Percentiles rank a stretch among this genome's conserved stretches.
phyloP scores from a whole-genome alignment of 495 filamentous ascomycete species.

The Penicillium taxi region DNA sequence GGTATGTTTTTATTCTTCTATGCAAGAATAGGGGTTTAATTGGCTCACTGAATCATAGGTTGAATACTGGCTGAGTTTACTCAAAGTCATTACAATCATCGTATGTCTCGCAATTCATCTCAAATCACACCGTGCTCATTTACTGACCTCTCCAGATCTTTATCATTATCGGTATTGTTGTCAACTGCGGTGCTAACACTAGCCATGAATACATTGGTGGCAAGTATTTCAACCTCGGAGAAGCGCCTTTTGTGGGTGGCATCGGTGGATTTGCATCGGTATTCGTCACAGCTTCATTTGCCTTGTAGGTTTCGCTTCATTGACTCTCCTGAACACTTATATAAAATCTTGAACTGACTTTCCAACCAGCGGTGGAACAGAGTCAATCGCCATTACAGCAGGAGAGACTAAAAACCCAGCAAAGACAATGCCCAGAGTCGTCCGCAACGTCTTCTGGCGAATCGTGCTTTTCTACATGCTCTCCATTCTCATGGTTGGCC shows the following conservation, averaged over 20 bases:
- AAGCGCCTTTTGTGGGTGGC: slow-evolving; percentile 46
- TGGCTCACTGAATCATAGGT: slow-evolving; percentile 20
- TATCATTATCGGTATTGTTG: slow-evolving; percentile 44
- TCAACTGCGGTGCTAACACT: slow-evolving; percentile 44
- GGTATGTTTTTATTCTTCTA: slow-evolving; percentile 20
- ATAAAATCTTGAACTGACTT: slow-evolving; percentile 5
- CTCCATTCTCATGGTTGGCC: slow-evolving; percentile 41
- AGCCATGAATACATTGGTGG: slow-evolving; percentile 39
- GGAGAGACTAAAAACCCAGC: slow-evolving; percentile 46
- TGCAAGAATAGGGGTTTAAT: too few relatives aligned
- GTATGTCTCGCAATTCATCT: slow-evolving; percentile 31
- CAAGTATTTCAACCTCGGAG: slow-evolving; percentile 36
- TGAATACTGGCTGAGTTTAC: slow-evolving; percentile 48
- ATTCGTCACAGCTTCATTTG: slow-evolving; percentile 47
- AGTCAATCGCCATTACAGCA: slow-evolving; percentile 50
- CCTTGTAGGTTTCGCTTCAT: slow-evolving; percentile 27
- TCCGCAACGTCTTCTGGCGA: slow-evolving; percentile 48
- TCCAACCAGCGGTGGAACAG: slow-evolving; percentile 42
- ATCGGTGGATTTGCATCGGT: slow-evolving; percentile 48
- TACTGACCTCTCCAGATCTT: slow-evolving; percentile 33
- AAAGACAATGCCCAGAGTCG: slow-evolving; percentile 40
- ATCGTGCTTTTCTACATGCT: slow-evolving; percentile 47
- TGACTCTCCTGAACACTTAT: neutral
- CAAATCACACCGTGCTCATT: neutral
- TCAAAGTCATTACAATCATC: slow-evolving; percentile 50